Evolutionary conservation across 23 red algal species (phyloP).

Genomic region (Chondrus crispus): DNA sequence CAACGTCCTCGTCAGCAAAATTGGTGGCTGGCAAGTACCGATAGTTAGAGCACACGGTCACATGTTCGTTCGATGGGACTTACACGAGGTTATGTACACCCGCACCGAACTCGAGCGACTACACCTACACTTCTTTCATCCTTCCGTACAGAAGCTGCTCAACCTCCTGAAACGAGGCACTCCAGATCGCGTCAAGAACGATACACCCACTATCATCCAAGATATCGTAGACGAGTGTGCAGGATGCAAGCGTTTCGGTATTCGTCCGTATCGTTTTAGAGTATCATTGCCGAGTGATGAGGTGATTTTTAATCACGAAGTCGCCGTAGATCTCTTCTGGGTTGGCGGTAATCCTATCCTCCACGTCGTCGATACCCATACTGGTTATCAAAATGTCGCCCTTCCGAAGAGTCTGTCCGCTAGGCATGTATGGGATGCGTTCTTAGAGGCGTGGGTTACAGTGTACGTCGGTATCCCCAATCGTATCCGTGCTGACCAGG

Average conservation of each 20-base stretch:
- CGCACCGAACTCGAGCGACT: neutral
- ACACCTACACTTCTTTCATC: neutral
- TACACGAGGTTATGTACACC: neutral
- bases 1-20: neutral
- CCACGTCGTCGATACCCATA: neutral
- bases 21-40: slow-evolving; percentile 8
- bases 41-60: neutral
- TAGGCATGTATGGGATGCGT: neutral
- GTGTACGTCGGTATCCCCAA: neutral
- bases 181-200: neutral
- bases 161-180: neutral
- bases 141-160: neutral
- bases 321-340: slow-evolving; percentile 13
- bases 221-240: neutral
- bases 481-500: neutral
- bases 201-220: neutral
- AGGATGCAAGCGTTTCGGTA: neutral
- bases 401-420: neutral
- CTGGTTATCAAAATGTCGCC: neutral
- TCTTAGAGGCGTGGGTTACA: neutral
- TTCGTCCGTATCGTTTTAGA: neutral
- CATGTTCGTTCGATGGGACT: neutral
- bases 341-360: slow-evolving; percentile 1
- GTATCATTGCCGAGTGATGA: slow-evolving; percentile 1
- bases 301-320: neutral